Evolutionary conservation across 495 filamentous ascomycete genomes (phyloP).

Genomic region (Aspergillus haitiensis): DNA sequence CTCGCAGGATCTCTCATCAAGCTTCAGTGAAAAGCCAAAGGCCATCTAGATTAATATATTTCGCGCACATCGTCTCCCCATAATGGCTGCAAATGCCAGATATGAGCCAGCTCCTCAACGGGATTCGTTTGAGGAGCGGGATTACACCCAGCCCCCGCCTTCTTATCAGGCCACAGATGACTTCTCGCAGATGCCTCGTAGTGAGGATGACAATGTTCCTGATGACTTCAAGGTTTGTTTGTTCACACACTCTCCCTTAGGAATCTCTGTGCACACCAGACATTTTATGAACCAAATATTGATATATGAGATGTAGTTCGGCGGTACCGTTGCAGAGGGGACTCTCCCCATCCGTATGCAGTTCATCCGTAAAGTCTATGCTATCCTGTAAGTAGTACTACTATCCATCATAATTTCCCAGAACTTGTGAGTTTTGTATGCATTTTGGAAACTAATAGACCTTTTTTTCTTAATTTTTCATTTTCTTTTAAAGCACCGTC

Average conservation of each 20-base stretch:
- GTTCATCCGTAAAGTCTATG: conserved; percentile 93
- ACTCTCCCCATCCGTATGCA: conserved; percentile 95
- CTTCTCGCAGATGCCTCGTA: conserved; percentile 59
- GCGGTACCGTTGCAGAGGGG: conserved; percentile 86
- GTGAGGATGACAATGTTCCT: conserved; percentile 85
- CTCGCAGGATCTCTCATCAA: background rate
- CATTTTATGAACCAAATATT: background rate
- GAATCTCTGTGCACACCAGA: background rate
- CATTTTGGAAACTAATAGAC: background rate
- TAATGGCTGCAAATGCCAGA: conserved; percentile 68
- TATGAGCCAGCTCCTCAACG: conserved; percentile 71
- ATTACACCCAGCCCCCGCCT: conserved; percentile 83
- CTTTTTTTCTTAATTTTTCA: conserved; percentile 11
- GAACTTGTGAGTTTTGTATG: background rate
- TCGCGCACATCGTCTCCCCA: conserved; percentile 7
- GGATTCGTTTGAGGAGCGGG: conserved; percentile 64
- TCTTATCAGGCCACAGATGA: conserved; percentile 56
- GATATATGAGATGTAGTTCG: conserved; percentile 58
- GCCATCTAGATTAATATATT: conserved; percentile 3
- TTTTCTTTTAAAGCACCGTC: conserved; percentile 57
- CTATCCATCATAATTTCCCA: background rate
- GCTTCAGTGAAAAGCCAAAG: background rate
- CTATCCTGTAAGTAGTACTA: conserved; percentile 63
- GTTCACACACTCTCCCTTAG: background rate
- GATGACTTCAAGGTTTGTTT: conserved; percentile 89